phyloP scores from a whole-genome alignment of 139 green algal genomes.

The Zygnema cylindricum region DNA sequence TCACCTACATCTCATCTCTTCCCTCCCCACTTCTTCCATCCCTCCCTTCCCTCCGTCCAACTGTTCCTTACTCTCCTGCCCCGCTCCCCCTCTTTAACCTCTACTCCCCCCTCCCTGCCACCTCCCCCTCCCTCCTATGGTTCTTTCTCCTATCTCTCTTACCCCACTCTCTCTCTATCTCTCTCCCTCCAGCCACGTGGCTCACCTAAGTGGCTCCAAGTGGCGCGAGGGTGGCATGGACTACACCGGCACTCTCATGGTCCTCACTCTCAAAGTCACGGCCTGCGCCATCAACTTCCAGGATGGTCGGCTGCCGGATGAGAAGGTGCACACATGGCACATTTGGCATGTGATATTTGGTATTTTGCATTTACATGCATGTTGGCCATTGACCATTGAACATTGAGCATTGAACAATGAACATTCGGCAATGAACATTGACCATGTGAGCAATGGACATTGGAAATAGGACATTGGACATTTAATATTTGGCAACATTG shows the following conservation, averaged over 20 bases:
- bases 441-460: too few species aligned
- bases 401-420: too few species aligned
- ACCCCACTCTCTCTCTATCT: not conserved
- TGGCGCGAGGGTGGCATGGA: constrained; percentile 57
- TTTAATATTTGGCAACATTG: too few species aligned
- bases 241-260: constrained; percentile 59
- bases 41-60: not conserved
- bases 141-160: not conserved
- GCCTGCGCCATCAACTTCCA: constrained; percentile 56
- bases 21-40: too few species aligned
- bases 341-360: too few species aligned
- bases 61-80: not conserved
- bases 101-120: not conserved
- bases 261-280: constrained; percentile 56
- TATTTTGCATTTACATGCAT: too few species aligned
- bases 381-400: too few species aligned
- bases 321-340: too few species aligned
- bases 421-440: too few species aligned
- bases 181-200: constrained; percentile 41
- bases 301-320: constrained; percentile 20
- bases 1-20: not conserved
- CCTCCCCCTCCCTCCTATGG: not conserved
- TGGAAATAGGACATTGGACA: too few species aligned
- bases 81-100: too few species aligned
- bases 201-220: constrained; percentile 32